These are phyloP conservation scores for Mortierella sp. DNA, from an alignment of 371 early-diverging fungal genomes.

Conservation along the genomic window DNA sequence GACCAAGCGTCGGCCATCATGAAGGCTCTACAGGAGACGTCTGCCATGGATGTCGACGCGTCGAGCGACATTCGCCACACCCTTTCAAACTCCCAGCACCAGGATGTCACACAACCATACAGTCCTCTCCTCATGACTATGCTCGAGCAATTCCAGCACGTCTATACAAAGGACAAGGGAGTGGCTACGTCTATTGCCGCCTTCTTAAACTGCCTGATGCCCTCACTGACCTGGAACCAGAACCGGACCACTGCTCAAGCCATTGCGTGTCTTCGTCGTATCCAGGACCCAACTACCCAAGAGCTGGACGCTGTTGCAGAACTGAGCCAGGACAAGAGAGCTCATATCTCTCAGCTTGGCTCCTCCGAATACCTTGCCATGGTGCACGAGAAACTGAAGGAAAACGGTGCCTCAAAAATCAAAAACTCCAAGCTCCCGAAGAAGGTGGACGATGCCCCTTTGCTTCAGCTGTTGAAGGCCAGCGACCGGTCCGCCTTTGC, in stretches of 20 bases:
- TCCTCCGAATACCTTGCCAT: slow-evolving; percentile 40
- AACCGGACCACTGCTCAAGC: slow-evolving; percentile 45
- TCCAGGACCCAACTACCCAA: slow-evolving; percentile 36
- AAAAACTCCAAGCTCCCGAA: not conserved
- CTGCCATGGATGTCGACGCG: slow-evolving; percentile 14
- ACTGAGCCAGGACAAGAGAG: slow-evolving; percentile 22
- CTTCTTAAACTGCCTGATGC: slow-evolving; percentile 59
- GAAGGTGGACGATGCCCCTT: not conserved
- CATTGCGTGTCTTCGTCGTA: slow-evolving; percentile 21
- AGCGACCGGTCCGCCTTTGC: slow-evolving; percentile 17
- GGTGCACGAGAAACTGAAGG: slow-evolving; percentile 12
- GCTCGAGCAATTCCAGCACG: slow-evolving; percentile 64
- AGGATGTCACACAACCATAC: slow-evolving; percentile 62
- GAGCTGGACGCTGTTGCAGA: slow-evolving; percentile 9
- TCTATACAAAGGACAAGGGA: slow-evolving; percentile 60
- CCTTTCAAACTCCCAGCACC: slow-evolving; percentile 31
- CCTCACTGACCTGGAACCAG: slow-evolving; percentile 55
- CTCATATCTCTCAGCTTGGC: slow-evolving; percentile 3
- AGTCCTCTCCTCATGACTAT: slow-evolving; percentile 70
- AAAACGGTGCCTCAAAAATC: not conserved
- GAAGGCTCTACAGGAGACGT: slow-evolving; percentile 37
- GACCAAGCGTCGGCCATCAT: slow-evolving; percentile 65
- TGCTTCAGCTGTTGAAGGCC: slow-evolving; percentile 18
- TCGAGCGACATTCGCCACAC: slow-evolving; percentile 13
- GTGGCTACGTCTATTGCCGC: slow-evolving; percentile 42